Conservation (phyloP, 192 early-diverging fungal species). For the Cladochytrium replicatum region DNA sequence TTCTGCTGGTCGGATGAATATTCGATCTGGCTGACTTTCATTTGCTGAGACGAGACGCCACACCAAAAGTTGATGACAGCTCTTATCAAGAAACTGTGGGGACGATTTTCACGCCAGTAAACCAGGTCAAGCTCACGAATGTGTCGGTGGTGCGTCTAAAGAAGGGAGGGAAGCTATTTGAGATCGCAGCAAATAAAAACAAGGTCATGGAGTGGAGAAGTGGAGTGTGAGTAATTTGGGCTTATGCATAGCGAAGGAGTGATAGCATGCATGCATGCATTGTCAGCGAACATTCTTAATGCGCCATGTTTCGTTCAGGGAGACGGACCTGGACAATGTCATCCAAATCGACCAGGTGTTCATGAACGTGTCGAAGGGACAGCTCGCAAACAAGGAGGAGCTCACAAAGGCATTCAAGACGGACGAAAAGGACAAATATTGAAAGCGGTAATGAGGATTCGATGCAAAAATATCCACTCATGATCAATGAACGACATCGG, state of each 20-base stretch:
- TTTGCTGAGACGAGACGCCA: too few relatives aligned
- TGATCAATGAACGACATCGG: too few relatives aligned
- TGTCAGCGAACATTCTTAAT: too few relatives aligned
- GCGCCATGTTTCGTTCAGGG: conserved; percentile 49
- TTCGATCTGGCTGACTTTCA: too few relatives aligned
- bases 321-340: conserved; percentile 95
- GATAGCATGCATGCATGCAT: too few relatives aligned
- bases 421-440: conserved; percentile 55
- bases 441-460: too few relatives aligned
- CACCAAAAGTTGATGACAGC: too few relatives aligned
- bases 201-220: conserved; percentile 94
- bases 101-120: conserved; percentile 23
- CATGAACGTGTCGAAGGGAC: conserved; percentile 94
- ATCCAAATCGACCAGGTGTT: conserved; percentile 87
- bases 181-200: conserved; percentile 98
- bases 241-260: too few relatives aligned
- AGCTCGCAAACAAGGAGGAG: conserved; percentile 82
- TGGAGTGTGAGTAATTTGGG: conserved; percentile 68
- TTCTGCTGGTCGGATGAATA: too few relatives aligned
- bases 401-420: conserved; percentile 83
- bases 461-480: too few relatives aligned
- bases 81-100: too few relatives aligned
- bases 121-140: conserved; percentile 73
- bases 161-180: conserved; percentile 96
- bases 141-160: conserved; percentile 90